These are phyloP conservation scores for Phytophthora cryptogea DNA, from an alignment of 352 stramenopile species.

Conservation along the genomic window DNA sequence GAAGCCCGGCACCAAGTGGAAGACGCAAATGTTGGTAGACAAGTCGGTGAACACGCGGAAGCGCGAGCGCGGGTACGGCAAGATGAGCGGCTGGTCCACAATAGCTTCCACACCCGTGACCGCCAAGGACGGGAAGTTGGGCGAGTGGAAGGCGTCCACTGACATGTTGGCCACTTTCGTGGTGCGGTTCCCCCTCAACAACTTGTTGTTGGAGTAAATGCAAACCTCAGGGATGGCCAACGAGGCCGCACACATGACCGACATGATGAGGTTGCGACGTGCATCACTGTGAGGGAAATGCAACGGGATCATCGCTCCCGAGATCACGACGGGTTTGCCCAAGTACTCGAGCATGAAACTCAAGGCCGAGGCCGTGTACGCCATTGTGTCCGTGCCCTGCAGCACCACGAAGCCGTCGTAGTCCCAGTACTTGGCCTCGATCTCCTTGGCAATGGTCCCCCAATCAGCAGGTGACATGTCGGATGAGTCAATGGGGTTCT, in stretches of 20 bases:
- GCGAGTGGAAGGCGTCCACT: constrained; percentile 96
- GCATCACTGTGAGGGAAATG: constrained; percentile 97
- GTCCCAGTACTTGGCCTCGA: constrained; percentile 94
- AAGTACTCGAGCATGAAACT: constrained; percentile 98
- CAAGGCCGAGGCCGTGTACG: constrained; percentile 94
- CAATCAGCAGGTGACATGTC: constrained; percentile 92
- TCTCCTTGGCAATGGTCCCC: constrained; percentile 91
- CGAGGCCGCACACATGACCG: constrained; percentile 81
- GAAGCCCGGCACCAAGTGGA: constrained; percentile 90
- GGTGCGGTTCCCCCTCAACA: constrained; percentile 94
- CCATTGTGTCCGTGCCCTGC: constrained; percentile 98
- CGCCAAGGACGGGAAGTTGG: constrained; percentile 94
- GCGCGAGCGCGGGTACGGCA: constrained; percentile 86
- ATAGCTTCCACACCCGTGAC: constrained; percentile 94
- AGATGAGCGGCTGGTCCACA: constrained; percentile 89
- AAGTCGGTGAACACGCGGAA: constrained; percentile 92
- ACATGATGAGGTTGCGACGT: constrained; percentile 96
- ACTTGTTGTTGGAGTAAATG: constrained; percentile 96
- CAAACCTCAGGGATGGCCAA: constrained; percentile 89
- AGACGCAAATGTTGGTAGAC: constrained; percentile 92
- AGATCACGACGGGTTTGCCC: constrained; percentile 96
- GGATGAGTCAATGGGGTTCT: constrained; percentile 90
- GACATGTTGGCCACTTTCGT: constrained; percentile 96
- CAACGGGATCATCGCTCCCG: constrained; percentile 95
- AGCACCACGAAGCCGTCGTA: constrained; percentile 98